These are phyloP conservation scores for Xylariaceae sp. DNA, from an alignment of 2,329 filamentous ascomycete species.

Conservation along the genomic window DNA sequence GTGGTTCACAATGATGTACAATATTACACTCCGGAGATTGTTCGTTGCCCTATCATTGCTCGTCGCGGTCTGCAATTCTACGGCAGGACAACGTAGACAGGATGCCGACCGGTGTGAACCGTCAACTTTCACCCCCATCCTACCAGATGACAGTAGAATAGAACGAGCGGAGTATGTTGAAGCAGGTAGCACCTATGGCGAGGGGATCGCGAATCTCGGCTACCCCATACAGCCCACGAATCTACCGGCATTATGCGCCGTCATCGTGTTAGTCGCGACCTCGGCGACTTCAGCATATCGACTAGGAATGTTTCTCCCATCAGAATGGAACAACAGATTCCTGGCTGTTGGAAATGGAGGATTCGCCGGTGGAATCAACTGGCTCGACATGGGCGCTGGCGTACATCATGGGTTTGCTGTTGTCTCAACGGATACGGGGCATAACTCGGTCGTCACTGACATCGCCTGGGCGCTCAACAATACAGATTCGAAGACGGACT, in stretches of 20 bases:
- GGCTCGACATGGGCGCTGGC: conserved; percentile 33
- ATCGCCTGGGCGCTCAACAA: conserved; percentile 38
- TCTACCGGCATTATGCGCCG: conserved; percentile 39
- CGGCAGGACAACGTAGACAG: background rate
- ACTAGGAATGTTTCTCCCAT: conserved; percentile 39
- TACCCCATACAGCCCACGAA: conserved; percentile 36
- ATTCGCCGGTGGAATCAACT: conserved; percentile 37
- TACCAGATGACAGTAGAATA: conserved; percentile 28
- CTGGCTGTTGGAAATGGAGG: conserved; percentile 39
- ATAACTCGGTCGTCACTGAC: conserved; percentile 34
- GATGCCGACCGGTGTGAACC: background rate
- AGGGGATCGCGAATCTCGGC: conserved; percentile 33
- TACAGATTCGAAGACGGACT: conserved; percentile 36
- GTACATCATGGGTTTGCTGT: conserved; percentile 40
- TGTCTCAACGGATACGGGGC: conserved; percentile 44
- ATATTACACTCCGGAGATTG: background rate
- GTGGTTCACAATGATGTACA: too few species aligned
- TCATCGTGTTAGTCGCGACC: conserved; percentile 34
- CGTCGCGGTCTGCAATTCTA: background rate
- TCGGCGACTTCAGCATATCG: conserved; percentile 35
- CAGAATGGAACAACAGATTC: conserved; percentile 36
- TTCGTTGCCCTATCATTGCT: background rate
- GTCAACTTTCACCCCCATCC: conserved; percentile 19
- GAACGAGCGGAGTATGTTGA: conserved; percentile 30
- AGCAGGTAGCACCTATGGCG: conserved; percentile 35